Evolutionary conservation across 768 basidiomycete genomes (phyloP).

Genomic region (Cyathus striatus): DNA sequence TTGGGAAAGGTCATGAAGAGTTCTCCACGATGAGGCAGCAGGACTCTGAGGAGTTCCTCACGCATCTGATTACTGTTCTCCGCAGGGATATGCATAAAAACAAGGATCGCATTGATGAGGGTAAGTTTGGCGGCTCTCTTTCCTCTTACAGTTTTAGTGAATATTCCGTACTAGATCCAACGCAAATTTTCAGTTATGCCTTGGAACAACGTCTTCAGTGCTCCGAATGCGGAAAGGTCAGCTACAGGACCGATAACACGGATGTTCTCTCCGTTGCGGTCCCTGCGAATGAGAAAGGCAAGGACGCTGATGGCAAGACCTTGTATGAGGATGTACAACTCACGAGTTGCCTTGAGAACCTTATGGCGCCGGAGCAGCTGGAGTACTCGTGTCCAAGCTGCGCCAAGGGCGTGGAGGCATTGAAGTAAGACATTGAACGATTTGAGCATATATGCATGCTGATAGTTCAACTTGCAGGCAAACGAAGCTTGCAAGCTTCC

Average conservation of each 20-base stretch:
- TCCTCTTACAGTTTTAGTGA: background rate
- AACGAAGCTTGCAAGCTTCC: slow-evolving; percentile 79
- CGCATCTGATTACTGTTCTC: slow-evolving; percentile 70
- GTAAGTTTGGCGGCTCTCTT: slow-evolving; percentile 11
- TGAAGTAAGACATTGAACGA: slow-evolving; percentile 77
- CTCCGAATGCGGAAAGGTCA: slow-evolving; percentile 66
- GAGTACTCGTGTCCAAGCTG: slow-evolving; percentile 84
- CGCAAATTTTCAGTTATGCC: slow-evolving; percentile 72
- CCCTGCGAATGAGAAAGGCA: slow-evolving; percentile 54
- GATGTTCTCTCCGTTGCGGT: slow-evolving; percentile 83
- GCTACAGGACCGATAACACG: slow-evolving; percentile 72
- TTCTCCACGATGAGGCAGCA: slow-evolving; percentile 97
- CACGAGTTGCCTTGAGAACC: slow-evolving; percentile 51
- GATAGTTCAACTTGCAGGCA: slow-evolving; percentile 40
- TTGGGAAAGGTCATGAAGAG: slow-evolving; percentile 91
- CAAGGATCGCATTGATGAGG: slow-evolving; percentile 28
- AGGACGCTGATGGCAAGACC: slow-evolving; percentile 55
- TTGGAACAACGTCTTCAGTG: slow-evolving; percentile 89
- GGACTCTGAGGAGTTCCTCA: slow-evolving; percentile 93
- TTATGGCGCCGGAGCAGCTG: slow-evolving; percentile 57
- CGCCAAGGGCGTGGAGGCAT: slow-evolving; percentile 57
- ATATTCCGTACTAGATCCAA: slow-evolving; percentile 47
- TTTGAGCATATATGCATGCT: too few species aligned
- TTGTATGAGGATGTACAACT: slow-evolving; percentile 61
- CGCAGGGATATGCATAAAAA: slow-evolving; percentile 58